Conservation (phyloP, 1,284 basidiomycete species). For the Cerioporus squamosus region DNA sequence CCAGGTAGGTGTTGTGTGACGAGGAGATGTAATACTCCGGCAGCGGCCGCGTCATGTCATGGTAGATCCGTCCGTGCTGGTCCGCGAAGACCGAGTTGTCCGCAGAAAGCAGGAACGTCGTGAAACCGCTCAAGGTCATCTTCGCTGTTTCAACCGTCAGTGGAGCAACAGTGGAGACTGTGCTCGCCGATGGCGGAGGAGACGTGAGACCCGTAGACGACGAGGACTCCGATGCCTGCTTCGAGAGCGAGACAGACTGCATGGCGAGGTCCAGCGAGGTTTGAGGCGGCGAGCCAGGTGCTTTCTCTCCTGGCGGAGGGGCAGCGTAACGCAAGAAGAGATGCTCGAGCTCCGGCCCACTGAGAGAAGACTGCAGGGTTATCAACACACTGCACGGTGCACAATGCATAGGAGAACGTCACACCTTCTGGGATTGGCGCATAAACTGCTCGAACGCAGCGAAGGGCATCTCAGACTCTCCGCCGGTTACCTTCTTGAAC, state of each 20-base stretch:
- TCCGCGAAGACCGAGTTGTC: constrained; percentile 66
- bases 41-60: constrained; percentile 83
- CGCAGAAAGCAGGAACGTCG: constrained; percentile 73
- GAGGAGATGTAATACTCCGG: constrained; percentile 92
- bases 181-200: constrained; percentile 18
- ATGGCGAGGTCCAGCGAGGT: constrained; percentile 29
- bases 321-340: constrained; percentile 62
- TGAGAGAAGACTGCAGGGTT: constrained; percentile 49
- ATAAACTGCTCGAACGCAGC: constrained; percentile 70
- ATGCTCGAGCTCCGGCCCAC: constrained; percentile 47
- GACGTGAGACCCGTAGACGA: constrained; percentile 13
- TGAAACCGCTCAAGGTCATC: constrained; percentile 68
- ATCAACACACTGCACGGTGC: constrained; percentile 14
- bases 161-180: constrained; percentile 28
- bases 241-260: constrained; percentile 18
- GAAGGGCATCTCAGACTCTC: constrained; percentile 54
- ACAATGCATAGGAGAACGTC: constrained; percentile 3
- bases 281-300: constrained; percentile 28
- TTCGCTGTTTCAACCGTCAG: constrained; percentile 33
- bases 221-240: background rate
- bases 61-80: constrained; percentile 45
- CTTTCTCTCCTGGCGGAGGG: constrained; percentile 19
- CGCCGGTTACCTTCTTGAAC: constrained; percentile 56
- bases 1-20: constrained; percentile 97
- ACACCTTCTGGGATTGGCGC: constrained; percentile 66